Base-by-base conservation (phyloP, 2,329 filamentous ascomycete genomes). In the Geoglossum cookeanum region DNA sequence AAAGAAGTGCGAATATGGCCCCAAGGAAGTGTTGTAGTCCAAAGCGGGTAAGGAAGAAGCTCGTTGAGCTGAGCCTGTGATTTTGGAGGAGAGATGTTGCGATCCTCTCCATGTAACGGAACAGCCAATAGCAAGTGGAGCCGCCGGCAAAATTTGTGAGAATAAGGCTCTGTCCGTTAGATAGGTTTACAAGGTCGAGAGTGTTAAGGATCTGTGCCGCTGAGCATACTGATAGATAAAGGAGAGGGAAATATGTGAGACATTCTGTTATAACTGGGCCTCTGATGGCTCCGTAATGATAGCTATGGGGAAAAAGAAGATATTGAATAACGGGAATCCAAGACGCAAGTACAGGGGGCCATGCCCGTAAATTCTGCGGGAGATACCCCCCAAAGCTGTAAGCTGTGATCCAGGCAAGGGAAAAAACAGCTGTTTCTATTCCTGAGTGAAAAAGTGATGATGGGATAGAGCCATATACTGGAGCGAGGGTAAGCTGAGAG, bases 381-480 rank as follows among this genome's bases (percentile, higher is more conserved):
- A 81, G 66, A 7, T 72, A 66, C 32, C 73, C 69, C 57, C 69
- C 71, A 42, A 86, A 65, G 11, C 75, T 71, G 53, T 83, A 67
- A 65, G 85, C 86, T 30, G 77, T 75, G 7, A 85, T 77, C 78
- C 87, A 87, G 37, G 87, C 88, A 15, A 81, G 68, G 60, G 89
- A 83, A 60, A 81, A 80, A 32, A 80, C 81, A 3, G 78, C 72
- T 63, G 81, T 81, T 60, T 88, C 72, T 59, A 81, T 76, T 65
- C 78, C 78, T 55, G 75, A 71, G 67, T 96, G 91, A 68, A 83
- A 85, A 62, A 84, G 74, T 1, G 79, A 77, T 0, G 88, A 75
- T 1, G 91, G 86, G 42, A 94, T 86, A 15, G 83, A 81, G 56
- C 92, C 92, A 69, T 94, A 97, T 9, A 94, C 85, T 1, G 92